Percentiles rank a stretch among this genome's conserved stretches.
These are phyloP conservation scores for Dioscorea zingiberensis DNA, from an alignment of 106 monocot genomes.

Conservation along the genomic window DNA sequence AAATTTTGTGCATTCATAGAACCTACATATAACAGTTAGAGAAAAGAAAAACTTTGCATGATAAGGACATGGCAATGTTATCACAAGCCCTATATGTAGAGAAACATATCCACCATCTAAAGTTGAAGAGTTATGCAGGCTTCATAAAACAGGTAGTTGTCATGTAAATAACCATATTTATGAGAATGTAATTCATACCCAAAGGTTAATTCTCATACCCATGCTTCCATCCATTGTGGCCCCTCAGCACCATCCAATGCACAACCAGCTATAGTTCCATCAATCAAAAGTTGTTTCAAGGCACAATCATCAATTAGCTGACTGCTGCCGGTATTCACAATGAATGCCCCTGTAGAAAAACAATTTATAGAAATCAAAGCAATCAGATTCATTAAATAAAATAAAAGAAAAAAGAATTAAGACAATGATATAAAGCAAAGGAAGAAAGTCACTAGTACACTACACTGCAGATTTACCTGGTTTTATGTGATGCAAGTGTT, in stretches of 20 bases:
- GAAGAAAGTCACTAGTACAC: background rate
- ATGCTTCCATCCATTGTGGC: slow-evolving; percentile 99
- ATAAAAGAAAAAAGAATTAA: too few relatives aligned
- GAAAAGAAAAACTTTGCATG: too few relatives aligned
- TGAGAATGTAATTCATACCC: slow-evolving; percentile 26
- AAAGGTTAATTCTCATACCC: slow-evolving; percentile 77
- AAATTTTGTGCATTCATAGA: too few relatives aligned
- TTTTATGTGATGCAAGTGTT: slow-evolving; percentile 84
- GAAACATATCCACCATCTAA: too few relatives aligned
- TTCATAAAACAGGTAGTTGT: too few relatives aligned
- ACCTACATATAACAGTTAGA: too few relatives aligned
- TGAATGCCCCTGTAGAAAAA: slow-evolving; percentile 54
- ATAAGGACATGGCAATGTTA: too few relatives aligned
- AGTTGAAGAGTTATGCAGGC: too few relatives aligned
- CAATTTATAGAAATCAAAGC: background rate
- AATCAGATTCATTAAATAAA: too few relatives aligned
- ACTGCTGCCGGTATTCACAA: slow-evolving; percentile 73
- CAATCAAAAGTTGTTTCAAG: slow-evolving; percentile 83
- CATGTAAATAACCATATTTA: too few relatives aligned
- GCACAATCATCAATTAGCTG: slow-evolving; percentile 88
- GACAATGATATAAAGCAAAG: too few relatives aligned
- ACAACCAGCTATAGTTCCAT: slow-evolving; percentile 95
- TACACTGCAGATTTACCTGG: slow-evolving; percentile 50
- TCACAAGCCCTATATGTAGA: too few relatives aligned
- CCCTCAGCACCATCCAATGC: slow-evolving; percentile 98